A percentile compares a stretch with the other conserved stretches of the same genome.
Evolutionary conservation across 192 early-diverging fungal species (phyloP).

Genomic region (Linnemannia elongata): DNA sequence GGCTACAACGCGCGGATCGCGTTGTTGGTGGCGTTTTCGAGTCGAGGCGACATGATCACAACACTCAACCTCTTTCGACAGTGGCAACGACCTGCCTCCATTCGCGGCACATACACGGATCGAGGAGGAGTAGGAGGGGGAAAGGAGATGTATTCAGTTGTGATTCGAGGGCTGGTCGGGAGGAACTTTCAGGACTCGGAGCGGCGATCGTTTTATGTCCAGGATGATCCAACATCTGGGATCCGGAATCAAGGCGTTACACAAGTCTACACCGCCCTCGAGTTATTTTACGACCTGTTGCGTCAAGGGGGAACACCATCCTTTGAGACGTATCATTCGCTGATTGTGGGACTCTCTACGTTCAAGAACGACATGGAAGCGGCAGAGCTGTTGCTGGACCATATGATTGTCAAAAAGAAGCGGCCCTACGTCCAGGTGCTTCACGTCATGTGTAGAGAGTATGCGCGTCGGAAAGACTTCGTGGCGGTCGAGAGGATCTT

Average conservation of each 20-base stretch:
- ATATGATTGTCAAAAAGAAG: slow-evolving; percentile 43
- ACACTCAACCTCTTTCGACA: slow-evolving; percentile 16
- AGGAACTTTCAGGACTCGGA: slow-evolving; percentile 22
- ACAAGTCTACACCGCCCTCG: slow-evolving; percentile 42
- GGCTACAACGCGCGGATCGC: slow-evolving; percentile 36
- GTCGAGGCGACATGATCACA: slow-evolving; percentile 40
- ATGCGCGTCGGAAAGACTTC: slow-evolving; percentile 26
- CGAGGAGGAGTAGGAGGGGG: slow-evolving; percentile 1
- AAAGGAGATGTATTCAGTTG: slow-evolving; percentile 54
- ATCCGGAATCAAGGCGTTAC: slow-evolving; percentile 26
- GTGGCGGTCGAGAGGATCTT: slow-evolving; percentile 44
- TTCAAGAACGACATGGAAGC: slow-evolving; percentile 58
- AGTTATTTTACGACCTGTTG: slow-evolving; percentile 45
- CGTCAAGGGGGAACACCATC: slow-evolving; percentile 34
- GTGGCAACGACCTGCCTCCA: neutral
- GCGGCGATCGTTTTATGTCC: neutral
- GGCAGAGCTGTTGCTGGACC: slow-evolving; percentile 46
- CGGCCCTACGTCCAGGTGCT: slow-evolving; percentile 47
- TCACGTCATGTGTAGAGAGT: slow-evolving; percentile 52
- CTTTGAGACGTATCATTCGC: slow-evolving; percentile 49
- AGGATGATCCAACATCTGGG: slow-evolving; percentile 10
- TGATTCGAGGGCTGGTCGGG: slow-evolving; percentile 46
- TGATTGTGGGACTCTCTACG: slow-evolving; percentile 30
- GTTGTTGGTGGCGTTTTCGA: slow-evolving; percentile 30
- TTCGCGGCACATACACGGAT: neutral